Conservation (phyloP, 164 flowering plant genomes). For the Piper betle region DNA sequence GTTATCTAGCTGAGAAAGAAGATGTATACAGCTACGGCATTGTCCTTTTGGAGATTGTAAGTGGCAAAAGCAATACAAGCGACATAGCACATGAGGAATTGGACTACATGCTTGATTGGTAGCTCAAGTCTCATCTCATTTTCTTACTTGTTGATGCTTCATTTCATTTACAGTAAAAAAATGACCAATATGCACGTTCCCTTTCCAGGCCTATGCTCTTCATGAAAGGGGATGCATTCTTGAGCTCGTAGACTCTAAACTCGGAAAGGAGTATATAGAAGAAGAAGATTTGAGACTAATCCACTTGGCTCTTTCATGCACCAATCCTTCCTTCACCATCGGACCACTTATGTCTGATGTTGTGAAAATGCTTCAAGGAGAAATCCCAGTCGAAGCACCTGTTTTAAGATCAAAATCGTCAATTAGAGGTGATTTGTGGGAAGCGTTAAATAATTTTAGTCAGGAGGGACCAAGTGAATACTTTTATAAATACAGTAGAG, state of each 20-base stretch:
- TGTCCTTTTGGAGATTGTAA: slow-evolving; percentile 30
- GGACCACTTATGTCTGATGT: slow-evolving; percentile 17
- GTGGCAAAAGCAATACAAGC: slow-evolving; percentile 27
- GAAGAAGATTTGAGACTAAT: slow-evolving; percentile 13
- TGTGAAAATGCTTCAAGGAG: slow-evolving; percentile 21
- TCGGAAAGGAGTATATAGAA: slow-evolving; percentile 8
- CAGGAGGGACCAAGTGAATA: slow-evolving; percentile 13
- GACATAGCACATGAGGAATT: slow-evolving; percentile 20
- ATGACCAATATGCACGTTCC: neutral
- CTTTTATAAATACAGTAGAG: no score
- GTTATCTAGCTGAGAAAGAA: slow-evolving; percentile 33
- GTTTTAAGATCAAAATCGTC: slow-evolving; percentile 1
- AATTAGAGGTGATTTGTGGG: slow-evolving; percentile 21
- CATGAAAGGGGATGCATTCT: slow-evolving; percentile 11
- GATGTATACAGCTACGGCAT: slow-evolving; percentile 36
- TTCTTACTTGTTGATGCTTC: neutral
- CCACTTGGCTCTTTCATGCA: slow-evolving; percentile 16
- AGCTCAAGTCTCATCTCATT: slow-evolving; percentile 1
- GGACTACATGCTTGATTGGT: slow-evolving; percentile 34
- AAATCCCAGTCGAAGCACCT: slow-evolving; percentile 10
- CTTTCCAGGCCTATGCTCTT: slow-evolving; percentile 12
- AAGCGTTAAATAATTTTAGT: slow-evolving; percentile 20
- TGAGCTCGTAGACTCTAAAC: slow-evolving; percentile 11
- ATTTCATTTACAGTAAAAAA: neutral
- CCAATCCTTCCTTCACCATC: slow-evolving; percentile 15